Base-by-base conservation (phyloP, 805 yeast species). In the Ogataea minuta region DNA sequence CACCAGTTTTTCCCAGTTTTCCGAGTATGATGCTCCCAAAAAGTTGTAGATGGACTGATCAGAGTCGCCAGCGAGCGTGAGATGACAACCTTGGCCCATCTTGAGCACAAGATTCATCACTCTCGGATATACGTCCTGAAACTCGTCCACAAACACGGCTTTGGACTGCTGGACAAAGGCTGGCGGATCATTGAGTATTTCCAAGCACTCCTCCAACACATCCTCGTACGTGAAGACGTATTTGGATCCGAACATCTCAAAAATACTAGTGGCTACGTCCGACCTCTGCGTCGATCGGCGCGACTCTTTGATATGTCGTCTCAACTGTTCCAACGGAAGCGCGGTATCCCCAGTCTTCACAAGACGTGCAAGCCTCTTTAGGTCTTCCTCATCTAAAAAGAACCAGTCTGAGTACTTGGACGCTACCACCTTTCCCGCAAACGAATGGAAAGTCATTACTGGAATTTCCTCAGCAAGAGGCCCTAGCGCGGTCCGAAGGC, bases 1-100 rank as follows among this genome's bases (percentile, higher is more conserved):
- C 5, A 45, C 15, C 9, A 56, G 36, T 25, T 35, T 43, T 2
- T 49, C 51, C 53, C 59, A 53, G 29, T 56, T 58, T 7, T 48
- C 45, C 8, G 49, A 36, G 6, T 51, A 49, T 6, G 54, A 64
- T 0, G 81, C 67, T 0, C 87, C 86, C 28, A 82, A 53, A 54
- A 84, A 84, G 20, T 70, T 79, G 54, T 81, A 84, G 20, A 84
- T 79, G 36, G 84, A 71, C 59, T 84, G 91, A 54, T 77, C 70
- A 1, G 79, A 74, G 59, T 84, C 91, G 1, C 90, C 90, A 4
- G 88, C 82, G 13, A 84, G 57, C 2, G 81, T 72, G 24, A 84
- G 51, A 55, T 84, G 89, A 37, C 74, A 70, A 2, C 51, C 49
- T 6, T 42, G 43, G 0, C 68, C 46, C 2, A 76, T 60, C 1